phyloP scores from a whole-genome alignment of 2,329 filamentous ascomycete species.

The Neobulgaria alba region DNA sequence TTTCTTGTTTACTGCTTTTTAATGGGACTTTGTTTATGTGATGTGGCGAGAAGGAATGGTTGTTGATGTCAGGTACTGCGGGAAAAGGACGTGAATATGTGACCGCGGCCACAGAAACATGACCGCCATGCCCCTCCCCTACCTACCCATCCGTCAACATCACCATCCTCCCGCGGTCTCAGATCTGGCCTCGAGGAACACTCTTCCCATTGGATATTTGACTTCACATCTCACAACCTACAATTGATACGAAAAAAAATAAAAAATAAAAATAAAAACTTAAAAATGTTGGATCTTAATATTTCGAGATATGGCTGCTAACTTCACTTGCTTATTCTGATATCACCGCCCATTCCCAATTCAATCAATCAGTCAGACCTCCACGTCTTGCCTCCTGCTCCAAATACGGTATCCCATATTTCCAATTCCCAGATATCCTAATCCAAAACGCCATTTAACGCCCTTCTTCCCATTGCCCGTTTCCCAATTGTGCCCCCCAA shows the following conservation, averaged over 20 bases:
- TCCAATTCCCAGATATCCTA: slow-evolving; percentile 6
- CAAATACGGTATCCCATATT: slow-evolving; percentile 5
- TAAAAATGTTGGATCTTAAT: slow-evolving; percentile 9
- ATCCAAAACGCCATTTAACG: slow-evolving; percentile 15
- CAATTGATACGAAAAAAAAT: not conserved
- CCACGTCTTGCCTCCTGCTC: slow-evolving; percentile 12
- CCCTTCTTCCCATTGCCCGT: slow-evolving; percentile 1
- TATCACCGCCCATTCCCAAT: slow-evolving; percentile 14
- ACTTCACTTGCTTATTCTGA: slow-evolving; percentile 19
- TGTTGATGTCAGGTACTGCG: slow-evolving; percentile 1
- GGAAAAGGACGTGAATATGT: too few species aligned
- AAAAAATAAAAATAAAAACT: not conserved
- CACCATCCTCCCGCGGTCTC: slow-evolving; percentile 3
- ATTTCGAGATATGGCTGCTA: too few species aligned
- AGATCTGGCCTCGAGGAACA: slow-evolving; percentile 8
- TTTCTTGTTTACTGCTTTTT: too few species aligned
- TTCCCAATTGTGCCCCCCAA: not conserved
- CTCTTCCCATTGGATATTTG: not conserved
- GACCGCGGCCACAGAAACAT: too few species aligned
- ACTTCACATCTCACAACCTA: too few species aligned
- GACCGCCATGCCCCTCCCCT: slow-evolving; percentile 1
- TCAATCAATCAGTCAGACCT: too few species aligned
- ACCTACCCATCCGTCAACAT: not conserved
- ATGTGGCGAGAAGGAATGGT: slow-evolving; percentile 3
- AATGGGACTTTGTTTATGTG: too few species aligned